Evolutionary conservation across 768 basidiomycete species (phyloP).

Genomic region (Mycena epipterygia): DNA sequence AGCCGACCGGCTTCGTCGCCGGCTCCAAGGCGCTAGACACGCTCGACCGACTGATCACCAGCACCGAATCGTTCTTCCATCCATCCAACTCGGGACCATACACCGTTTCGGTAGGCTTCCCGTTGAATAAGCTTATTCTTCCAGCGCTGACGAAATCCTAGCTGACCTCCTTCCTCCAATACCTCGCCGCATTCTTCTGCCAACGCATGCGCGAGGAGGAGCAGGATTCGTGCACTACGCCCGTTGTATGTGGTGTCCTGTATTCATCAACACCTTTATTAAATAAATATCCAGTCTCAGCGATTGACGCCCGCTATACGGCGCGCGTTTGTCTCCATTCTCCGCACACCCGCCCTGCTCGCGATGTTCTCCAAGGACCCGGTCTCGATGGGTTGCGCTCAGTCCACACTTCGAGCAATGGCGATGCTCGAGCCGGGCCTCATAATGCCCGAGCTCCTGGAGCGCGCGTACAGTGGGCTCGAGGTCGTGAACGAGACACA

Average conservation of each 20-base stretch:
- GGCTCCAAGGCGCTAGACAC: constrained; percentile 93
- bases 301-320: constrained; percentile 87
- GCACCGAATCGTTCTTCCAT: constrained; percentile 95
- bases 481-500: constrained; percentile 97
- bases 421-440: constrained; percentile 85
- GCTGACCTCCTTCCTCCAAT: constrained; percentile 81
- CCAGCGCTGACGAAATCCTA: constrained; percentile 41
- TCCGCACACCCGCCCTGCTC: constrained; percentile 89
- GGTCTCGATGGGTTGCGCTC: constrained; percentile 83
- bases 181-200: constrained; percentile 80
- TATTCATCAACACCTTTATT: not conserved
- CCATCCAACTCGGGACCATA: constrained; percentile 93
- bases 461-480: constrained; percentile 92
- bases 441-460: constrained; percentile 92
- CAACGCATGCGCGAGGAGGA: constrained; percentile 88
- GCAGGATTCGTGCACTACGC: constrained; percentile 81
- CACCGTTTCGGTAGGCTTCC: constrained; percentile 70
- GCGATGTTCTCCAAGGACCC: constrained; percentile 94
- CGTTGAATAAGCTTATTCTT: constrained; percentile 4
- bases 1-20: constrained; percentile 71
- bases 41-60: constrained; percentile 88
- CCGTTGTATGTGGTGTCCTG: constrained; percentile 60
- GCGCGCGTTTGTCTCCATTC: constrained; percentile 81
- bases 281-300: constrained; percentile 60
- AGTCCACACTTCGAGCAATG: constrained; percentile 82